These are phyloP conservation scores for Ettlia oleoabundans DNA, from an alignment of 139 green algal genomes.

Conservation along the genomic window DNA sequence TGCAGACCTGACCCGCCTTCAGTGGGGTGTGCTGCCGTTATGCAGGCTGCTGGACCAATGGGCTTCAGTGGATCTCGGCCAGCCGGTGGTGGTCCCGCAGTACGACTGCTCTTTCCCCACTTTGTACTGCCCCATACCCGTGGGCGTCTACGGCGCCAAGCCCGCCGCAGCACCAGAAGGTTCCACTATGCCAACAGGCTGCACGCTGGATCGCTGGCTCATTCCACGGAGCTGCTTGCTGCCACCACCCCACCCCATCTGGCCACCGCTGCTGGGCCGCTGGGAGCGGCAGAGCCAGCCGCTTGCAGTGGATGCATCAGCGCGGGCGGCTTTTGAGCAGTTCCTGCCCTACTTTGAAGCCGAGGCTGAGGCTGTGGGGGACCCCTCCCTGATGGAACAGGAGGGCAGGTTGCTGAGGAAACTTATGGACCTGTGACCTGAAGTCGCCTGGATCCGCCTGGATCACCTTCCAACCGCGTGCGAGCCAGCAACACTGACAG, in stretches of 20 bases:
- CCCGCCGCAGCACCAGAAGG: no score
- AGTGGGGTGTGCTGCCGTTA: background rate
- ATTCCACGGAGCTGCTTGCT: conserved; percentile 25
- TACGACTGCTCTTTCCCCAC: conserved; percentile 16
- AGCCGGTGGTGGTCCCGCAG: background rate
- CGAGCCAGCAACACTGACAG: no score
- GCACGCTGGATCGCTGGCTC: conserved; percentile 34
- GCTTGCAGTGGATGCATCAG: background rate
- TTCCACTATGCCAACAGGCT: no score
- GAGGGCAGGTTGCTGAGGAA: conserved; percentile 36
- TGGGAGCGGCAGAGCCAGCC: conserved; percentile 38
- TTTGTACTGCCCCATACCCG: conserved; percentile 26
- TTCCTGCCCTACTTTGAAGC: conserved; percentile 40
- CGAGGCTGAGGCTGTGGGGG: background rate
- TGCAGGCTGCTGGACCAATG: conserved; percentile 45
- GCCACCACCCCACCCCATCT: conserved; percentile 18
- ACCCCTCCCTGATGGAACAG: conserved; percentile 17
- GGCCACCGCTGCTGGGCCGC: conserved; percentile 21
- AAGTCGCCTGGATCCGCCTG: no score
- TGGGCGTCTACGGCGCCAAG: background rate
- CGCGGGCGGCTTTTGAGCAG: background rate
- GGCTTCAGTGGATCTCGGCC: background rate
- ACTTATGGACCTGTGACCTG: background rate
- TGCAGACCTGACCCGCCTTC: background rate
- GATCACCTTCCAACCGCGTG: no score